Evolutionary conservation across 345 rosid genomes (phyloP).

Genomic region (Fremontodendron californicum): DNA sequence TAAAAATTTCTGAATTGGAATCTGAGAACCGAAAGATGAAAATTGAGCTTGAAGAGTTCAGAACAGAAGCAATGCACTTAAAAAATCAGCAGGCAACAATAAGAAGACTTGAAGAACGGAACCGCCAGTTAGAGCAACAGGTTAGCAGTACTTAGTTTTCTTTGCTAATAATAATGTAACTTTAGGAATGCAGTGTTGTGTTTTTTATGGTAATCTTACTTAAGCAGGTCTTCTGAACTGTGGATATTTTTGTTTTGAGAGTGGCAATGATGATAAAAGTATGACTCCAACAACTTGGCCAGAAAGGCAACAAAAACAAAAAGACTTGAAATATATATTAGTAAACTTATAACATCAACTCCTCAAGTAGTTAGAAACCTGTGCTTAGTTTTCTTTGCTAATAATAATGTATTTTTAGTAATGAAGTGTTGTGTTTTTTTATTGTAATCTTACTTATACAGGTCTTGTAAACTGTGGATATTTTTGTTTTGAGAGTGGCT

Average conservation of each 20-base stretch:
- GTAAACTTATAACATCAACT: too few relatives aligned
- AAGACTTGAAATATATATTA: too few relatives aligned
- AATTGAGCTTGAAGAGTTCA: slow-evolving; percentile 89
- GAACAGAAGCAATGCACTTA: slow-evolving; percentile 95
- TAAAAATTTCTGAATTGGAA: slow-evolving; percentile 76
- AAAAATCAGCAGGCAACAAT: slow-evolving; percentile 99
- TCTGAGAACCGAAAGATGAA: slow-evolving; percentile 95
- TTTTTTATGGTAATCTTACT: too few relatives aligned
- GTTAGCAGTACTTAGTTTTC: slow-evolving; percentile 37
- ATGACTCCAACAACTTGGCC: too few relatives aligned
- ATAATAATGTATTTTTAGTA: background rate
- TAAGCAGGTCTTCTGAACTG: too few relatives aligned
- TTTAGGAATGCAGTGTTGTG: too few relatives aligned
- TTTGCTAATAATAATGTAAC: too few relatives aligned
- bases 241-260: too few relatives aligned
- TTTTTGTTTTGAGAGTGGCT: background rate
- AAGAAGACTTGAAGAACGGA: slow-evolving; percentile 96
- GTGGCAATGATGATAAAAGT: too few relatives aligned
- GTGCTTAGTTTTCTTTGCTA: background rate
- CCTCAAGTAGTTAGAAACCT: too few relatives aligned
- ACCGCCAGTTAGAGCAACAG: slow-evolving; percentile 96
- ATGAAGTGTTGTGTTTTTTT: background rate
- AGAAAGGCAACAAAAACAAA: too few relatives aligned
- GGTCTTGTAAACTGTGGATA: background rate
- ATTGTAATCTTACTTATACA: background rate